Evolutionary conservation across 2,329 filamentous ascomycete species (phyloP), one percentile per base, ranked within the genome.

Genomic region (Ceratocystis albifundus): DNA sequence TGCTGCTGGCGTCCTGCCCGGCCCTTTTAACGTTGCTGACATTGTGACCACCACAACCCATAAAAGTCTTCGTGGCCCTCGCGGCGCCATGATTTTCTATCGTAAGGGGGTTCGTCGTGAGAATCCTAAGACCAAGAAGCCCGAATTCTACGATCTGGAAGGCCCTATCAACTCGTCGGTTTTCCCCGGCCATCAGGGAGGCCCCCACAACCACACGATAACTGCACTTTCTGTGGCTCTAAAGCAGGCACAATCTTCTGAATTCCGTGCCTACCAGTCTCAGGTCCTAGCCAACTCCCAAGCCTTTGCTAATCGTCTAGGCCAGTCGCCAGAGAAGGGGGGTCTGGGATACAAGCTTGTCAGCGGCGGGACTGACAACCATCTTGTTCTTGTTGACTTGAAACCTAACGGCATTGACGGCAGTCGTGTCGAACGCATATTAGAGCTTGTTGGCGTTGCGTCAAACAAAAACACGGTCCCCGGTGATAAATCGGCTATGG

Each of bases 401-500:
- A 96, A 96, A 79, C 86, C 89, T 46, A 89, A 94, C 74, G 82
- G 82, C 67, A 86, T 99, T 69, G 94, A 99, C 73, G 92, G 92
- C 71, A 88, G 88, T 28, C 87, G 92, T 65, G 90, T 96, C 15
- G 92, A 96, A 79, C 87, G 90, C 61, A 86, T 96, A 17, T 83
- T 96, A 28, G 92, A 96, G 75, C 84, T 96, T 61, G 90, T 95
- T 70, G 93, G 93, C 72, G 93, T 97, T 64, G 94, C 94, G n/a
- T 88, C 89, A 74, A 99, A 99, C 82, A 99, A 99, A 83, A 99
- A 99, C 80, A 96, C 94, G 6, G 93, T 96, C 0, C 94, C 94
- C 0, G 94, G 93, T 55, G 94, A 99, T 78, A 90, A 88, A 74
- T 96, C 91, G 0, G 94, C 94, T 0, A 84, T 99, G 73, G 90